Conservation (phyloP, 1,284 basidiomycete species). For the Volvariella volvacea region DNA sequence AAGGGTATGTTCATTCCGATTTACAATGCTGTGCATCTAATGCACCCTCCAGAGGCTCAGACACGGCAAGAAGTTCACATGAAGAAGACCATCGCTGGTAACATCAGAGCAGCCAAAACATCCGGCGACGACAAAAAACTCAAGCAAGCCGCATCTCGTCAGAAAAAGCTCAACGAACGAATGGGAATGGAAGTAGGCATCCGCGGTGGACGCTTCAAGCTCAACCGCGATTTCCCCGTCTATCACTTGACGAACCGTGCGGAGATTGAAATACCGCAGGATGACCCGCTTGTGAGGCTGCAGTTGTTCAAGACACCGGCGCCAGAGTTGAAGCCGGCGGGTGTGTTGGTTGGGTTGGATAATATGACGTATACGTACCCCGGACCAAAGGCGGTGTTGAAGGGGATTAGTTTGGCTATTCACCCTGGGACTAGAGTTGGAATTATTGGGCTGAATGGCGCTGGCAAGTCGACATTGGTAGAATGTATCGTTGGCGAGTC, state of each 20-base stretch:
- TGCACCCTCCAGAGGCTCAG: neutral
- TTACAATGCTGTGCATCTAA: too few species aligned
- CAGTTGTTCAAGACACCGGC: conserved; percentile 36
- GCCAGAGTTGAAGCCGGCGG: conserved; percentile 41
- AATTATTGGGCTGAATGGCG: conserved; percentile 46
- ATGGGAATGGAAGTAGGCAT: neutral
- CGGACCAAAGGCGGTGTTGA: conserved; percentile 30
- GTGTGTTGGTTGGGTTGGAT: conserved; percentile 46
- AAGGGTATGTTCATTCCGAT: conserved; percentile 31
- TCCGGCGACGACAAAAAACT: conserved; percentile 63
- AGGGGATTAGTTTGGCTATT: conserved; percentile 49
- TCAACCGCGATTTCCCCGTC: conserved; percentile 51
- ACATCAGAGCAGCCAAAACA: conserved; percentile 41
- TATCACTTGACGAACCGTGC: conserved; percentile 24
- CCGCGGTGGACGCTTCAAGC: conserved; percentile 43
- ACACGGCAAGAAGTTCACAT: conserved; percentile 26
- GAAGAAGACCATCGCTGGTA: conserved; percentile 36
- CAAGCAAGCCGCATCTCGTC: conserved; percentile 37
- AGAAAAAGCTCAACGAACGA: conserved; percentile 27
- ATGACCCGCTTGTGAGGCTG: conserved; percentile 40
- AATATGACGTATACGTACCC: conserved; percentile 32
- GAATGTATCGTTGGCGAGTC: conserved; percentile 44
- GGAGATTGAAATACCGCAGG: conserved; percentile 1
- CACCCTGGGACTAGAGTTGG: conserved; percentile 50
- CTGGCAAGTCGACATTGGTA: conserved; percentile 57